These are phyloP conservation scores for Saccharomyces pastorianus DNA, from an alignment of 1,139 yeast genomes.

Conservation along the genomic window DNA sequence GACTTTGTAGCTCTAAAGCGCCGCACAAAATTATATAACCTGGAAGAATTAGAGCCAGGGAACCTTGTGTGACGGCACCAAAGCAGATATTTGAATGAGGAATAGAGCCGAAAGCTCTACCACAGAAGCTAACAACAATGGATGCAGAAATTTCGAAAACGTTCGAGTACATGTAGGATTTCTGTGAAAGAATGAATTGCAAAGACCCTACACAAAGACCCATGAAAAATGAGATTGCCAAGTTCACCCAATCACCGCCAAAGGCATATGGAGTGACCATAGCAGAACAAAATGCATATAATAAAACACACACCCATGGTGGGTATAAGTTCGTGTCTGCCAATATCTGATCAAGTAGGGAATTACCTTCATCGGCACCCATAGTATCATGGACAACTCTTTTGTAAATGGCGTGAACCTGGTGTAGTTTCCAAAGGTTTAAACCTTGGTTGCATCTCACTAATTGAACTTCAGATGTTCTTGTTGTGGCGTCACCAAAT, in stretches of 20 bases:
- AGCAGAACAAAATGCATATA: slow-evolving; percentile 75
- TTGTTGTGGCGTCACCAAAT: slow-evolving; percentile 85
- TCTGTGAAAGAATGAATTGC: slow-evolving; percentile 73
- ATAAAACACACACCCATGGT: slow-evolving; percentile 67
- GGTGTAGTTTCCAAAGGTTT: slow-evolving; percentile 70
- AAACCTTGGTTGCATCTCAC: slow-evolving; percentile 82
- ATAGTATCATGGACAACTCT: slow-evolving; percentile 79
- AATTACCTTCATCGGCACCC: slow-evolving; percentile 81
- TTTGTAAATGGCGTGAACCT: slow-evolving; percentile 76
- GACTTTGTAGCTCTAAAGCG: slow-evolving; percentile 78
- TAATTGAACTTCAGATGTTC: slow-evolving; percentile 87
- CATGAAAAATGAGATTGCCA: slow-evolving; percentile 74
- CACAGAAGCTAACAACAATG: slow-evolving; percentile 76
- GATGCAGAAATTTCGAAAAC: slow-evolving; percentile 89
- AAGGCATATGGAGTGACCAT: slow-evolving; percentile 83
- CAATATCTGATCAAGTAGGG: slow-evolving; percentile 58
- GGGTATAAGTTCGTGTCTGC: slow-evolving; percentile 55
- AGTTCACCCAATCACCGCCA: slow-evolving; percentile 83
- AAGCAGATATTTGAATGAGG: slow-evolving; percentile 63
- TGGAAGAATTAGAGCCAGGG: slow-evolving; percentile 81
- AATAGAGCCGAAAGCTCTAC: slow-evolving; percentile 84
- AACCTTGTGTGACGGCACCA: slow-evolving; percentile 82
- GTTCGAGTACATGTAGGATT: slow-evolving; percentile 76
- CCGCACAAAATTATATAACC: slow-evolving; percentile 91
- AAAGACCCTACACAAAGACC: slow-evolving; percentile 77